These are phyloP conservation scores for Cordyceps pruinosa DNA, from an alignment of 2,329 filamentous ascomycete genomes.

Conservation along the genomic window DNA sequence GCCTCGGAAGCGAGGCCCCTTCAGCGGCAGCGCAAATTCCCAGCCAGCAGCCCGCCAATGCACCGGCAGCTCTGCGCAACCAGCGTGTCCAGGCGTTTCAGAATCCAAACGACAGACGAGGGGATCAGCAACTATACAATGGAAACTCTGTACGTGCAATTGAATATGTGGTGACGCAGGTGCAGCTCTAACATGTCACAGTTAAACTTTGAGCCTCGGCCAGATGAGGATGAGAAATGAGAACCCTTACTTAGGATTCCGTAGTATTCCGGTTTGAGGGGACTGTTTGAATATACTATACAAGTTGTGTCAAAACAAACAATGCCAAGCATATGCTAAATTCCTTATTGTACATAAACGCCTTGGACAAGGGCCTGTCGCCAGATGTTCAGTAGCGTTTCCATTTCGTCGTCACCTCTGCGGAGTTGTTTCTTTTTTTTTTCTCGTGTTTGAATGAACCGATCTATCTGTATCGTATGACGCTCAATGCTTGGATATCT, in stretches of 20 bases:
- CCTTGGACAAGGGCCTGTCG: background rate
- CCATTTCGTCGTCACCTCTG: background rate
- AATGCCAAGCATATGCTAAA: slow-evolving; percentile 13
- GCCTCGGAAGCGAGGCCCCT: slow-evolving; percentile 17
- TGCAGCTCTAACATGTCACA: slow-evolving; percentile 29
- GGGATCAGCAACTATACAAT: slow-evolving; percentile 75
- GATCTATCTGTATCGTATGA: background rate
- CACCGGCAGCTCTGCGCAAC: slow-evolving; percentile 17
- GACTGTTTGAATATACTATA: slow-evolving; percentile 15
- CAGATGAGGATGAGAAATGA: slow-evolving; percentile 48
- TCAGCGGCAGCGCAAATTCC: background rate
- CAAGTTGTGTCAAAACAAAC: slow-evolving; percentile 18
- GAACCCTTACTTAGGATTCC: background rate
- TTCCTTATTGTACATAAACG: slow-evolving; percentile 1
- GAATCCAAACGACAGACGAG: slow-evolving; percentile 40
- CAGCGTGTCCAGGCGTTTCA: slow-evolving; percentile 15
- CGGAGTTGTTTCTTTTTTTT: background rate
- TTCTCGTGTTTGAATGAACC: background rate
- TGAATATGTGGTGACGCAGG: background rate
- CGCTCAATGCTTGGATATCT: slow-evolving; percentile 4
- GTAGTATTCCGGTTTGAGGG: slow-evolving; percentile 8
- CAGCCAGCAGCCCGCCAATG: background rate
- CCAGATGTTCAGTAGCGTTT: background rate
- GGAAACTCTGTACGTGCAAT: slow-evolving; percentile 69
- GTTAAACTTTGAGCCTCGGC: slow-evolving; percentile 63